Percentiles rank a stretch among this genome's conserved stretches.
phyloP scores from a whole-genome alignment of 257 asterid genomes.

The Nyctanthes arbortristis region DNA sequence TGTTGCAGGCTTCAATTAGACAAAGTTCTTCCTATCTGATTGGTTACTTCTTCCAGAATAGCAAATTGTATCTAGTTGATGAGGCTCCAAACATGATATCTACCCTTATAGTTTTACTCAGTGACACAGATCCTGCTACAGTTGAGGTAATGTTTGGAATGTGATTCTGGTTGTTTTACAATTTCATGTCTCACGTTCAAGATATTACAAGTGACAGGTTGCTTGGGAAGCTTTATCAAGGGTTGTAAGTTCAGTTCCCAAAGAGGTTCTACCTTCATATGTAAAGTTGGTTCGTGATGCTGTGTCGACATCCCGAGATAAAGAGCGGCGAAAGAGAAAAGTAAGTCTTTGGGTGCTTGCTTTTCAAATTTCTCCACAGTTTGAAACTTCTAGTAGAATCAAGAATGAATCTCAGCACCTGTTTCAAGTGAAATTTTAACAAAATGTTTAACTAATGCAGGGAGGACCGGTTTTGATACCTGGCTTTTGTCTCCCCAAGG shows the following conservation, averaged over 20 bases:
- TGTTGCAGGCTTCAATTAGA: conserved; percentile 80
- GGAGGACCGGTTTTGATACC: conserved; percentile 93
- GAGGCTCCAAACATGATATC: conserved; percentile 95
- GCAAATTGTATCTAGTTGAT: conserved; percentile 89
- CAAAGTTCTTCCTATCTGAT: conserved; percentile 79
- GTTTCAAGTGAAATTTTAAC: conserved; percentile 11
- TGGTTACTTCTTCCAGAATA: conserved; percentile 86
- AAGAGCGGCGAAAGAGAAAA: conserved; percentile 92
- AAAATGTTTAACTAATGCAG: conserved; percentile 42
- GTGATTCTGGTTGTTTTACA: conserved; percentile 12
- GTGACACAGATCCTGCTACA: conserved; percentile 78
- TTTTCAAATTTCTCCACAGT: conserved; percentile 20
- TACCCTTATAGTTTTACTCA: conserved; percentile 77
- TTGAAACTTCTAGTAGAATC: conserved; percentile 15
- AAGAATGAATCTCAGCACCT: not conserved
- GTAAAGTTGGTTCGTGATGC: conserved; percentile 97
- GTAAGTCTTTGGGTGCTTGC: conserved; percentile 29
- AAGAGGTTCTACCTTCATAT: conserved; percentile 88
- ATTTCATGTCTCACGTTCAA: conserved; percentile 18
- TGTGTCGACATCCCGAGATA: conserved; percentile 93
- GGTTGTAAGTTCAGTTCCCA: conserved; percentile 81
- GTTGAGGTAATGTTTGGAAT: conserved; percentile 60
- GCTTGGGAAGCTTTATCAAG: conserved; percentile 96
- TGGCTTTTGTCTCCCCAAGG: conserved; percentile 96
- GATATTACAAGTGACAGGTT: conserved; percentile 47